Conservation (phyloP, 2,329 filamentous ascomycete species). For the Xylaria sp. region DNA sequence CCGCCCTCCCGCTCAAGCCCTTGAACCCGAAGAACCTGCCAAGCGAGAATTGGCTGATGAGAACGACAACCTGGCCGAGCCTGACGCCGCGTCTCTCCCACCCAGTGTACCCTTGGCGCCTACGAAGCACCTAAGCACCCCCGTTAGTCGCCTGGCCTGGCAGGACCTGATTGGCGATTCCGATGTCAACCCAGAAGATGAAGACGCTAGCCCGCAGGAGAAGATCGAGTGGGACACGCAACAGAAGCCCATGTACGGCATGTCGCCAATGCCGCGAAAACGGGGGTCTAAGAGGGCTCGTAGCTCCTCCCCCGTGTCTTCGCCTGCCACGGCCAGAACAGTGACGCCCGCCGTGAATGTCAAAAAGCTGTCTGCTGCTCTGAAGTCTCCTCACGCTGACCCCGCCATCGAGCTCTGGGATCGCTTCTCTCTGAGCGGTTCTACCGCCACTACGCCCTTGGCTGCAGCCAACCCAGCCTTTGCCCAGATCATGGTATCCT, state of each 20-base stretch:
- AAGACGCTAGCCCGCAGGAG: constrained; percentile 63
- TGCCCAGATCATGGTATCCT: constrained; percentile 71
- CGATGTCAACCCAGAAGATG: constrained; percentile 50
- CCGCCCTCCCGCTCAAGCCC: constrained; percentile 44
- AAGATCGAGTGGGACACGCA: constrained; percentile 65
- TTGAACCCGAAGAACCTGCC: constrained; percentile 31
- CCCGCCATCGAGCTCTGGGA: constrained; percentile 80
- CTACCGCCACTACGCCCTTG: constrained; percentile 47
- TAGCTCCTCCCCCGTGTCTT: constrained; percentile 76
- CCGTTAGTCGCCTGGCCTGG: constrained; percentile 60
- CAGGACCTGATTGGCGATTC: constrained; percentile 61
- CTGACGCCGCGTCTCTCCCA: constrained; percentile 7
- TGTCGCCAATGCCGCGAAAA: constrained; percentile 56
- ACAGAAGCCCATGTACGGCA: constrained; percentile 49
- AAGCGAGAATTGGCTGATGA: constrained; percentile 14
- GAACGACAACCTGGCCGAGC: not conserved
- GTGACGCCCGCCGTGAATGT: constrained; percentile 59
- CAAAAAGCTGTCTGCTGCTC: constrained; percentile 60
- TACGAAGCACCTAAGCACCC: constrained; percentile 50
- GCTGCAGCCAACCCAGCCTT: constrained; percentile 63
- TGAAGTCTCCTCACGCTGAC: constrained; percentile 73
- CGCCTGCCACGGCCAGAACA: constrained; percentile 58
- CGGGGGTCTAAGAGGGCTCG: constrained; percentile 69
- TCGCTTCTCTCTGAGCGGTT: constrained; percentile 66
- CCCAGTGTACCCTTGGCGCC: constrained; percentile 22